Evolutionary conservation across 495 filamentous ascomycete species (phyloP), one percentile per base, ranked within the genome.

Genomic region (Penicillium odoratum): DNA sequence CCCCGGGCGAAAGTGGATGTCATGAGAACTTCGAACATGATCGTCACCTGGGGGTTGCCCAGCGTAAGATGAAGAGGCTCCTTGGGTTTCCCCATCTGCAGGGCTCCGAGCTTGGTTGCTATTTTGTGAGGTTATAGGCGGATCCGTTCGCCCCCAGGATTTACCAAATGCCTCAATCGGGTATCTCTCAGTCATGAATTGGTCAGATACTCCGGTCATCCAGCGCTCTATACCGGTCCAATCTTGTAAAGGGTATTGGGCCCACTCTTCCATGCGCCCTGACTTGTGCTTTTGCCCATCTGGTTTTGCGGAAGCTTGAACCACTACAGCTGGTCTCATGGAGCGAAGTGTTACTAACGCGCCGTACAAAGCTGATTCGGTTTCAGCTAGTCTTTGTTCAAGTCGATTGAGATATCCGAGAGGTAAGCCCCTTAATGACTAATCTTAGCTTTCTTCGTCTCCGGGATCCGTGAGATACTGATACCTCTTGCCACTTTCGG

Each of bases 321-420:
- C 38, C 8, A 63, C 6, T 9, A 29, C 49, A 18, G 48, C n/a
- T 44, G 62, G 59, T 8, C 26, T 36, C 43, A 62, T 56, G 26
- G 59, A 50, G 8, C 58, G 64, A 10, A 71, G 58, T 11, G 66
- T 66, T 34, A 53, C 53, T 4, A 71, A 53, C 25, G 67, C 67
- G 21, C 67, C 58, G 28, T 69, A 71, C 8, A 71, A 53, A 9
- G 69, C 67, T 10, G 62, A 29, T 40, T 71, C 69, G 13, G 69
- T 71, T 21, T 69, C 69, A 25, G 53, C 42, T n/a, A 71, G 57
- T 47, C 69, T 48, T 31, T 68, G 60, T 52, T 71, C 69, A n/a
- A 71, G 56, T 56, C 66, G 69, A 16, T 63, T 69, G 9, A 71
- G 51, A 46, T 71, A 69, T 18, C 67, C 69, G 5, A 68, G 53